These are phyloP conservation scores for Lactifluus echinatus DNA, from an alignment of 768 basidiomycete genomes.

Conservation along the genomic window DNA sequence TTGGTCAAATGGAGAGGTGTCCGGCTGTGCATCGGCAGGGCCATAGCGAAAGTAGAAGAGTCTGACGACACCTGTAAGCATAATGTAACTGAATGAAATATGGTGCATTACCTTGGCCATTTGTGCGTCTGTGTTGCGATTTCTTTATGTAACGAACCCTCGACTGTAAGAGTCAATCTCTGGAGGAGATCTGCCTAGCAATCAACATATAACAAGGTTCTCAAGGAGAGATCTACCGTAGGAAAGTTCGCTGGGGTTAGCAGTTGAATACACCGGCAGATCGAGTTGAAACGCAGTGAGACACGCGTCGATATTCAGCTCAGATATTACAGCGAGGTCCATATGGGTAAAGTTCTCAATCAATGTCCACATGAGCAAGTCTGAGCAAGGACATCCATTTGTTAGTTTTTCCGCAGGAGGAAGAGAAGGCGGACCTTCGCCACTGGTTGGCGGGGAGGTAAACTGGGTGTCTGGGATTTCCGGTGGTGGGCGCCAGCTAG, in stretches of 20 bases:
- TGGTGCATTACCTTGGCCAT: conserved; percentile 28
- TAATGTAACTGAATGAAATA: conserved; percentile 13
- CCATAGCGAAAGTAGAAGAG: conserved; percentile 54
- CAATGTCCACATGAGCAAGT: conserved; percentile 43
- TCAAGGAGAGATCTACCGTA: conserved; percentile 7
- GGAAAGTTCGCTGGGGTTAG: conserved; percentile 37
- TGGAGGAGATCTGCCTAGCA: conserved; percentile 41
- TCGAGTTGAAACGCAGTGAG: conserved; percentile 39
- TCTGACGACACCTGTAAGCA: conserved; percentile 22
- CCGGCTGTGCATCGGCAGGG: conserved; percentile 33
- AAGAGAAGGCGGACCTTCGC: conserved; percentile 27
- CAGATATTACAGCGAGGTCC: conserved; percentile 53
- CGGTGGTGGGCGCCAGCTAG: conserved; percentile 26
- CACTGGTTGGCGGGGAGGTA: conserved; percentile 25
- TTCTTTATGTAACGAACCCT: conserved; percentile 24
- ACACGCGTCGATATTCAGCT: conserved; percentile 45
- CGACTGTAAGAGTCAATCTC: conserved; percentile 35
- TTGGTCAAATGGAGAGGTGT: conserved; percentile 21
- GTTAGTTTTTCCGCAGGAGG: conserved; percentile 10
- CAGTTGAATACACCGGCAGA: conserved; percentile 30
- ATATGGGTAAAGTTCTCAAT: conserved; percentile 62
- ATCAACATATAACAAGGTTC: conserved; percentile 10
- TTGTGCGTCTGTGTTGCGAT: conserved; percentile 30
- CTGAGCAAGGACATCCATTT: conserved; percentile 26
- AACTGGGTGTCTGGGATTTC: conserved; percentile 19